Evolutionary conservation across 78 protist genomes (phyloP).

Genomic region (Chrysochromulina parva): DNA sequence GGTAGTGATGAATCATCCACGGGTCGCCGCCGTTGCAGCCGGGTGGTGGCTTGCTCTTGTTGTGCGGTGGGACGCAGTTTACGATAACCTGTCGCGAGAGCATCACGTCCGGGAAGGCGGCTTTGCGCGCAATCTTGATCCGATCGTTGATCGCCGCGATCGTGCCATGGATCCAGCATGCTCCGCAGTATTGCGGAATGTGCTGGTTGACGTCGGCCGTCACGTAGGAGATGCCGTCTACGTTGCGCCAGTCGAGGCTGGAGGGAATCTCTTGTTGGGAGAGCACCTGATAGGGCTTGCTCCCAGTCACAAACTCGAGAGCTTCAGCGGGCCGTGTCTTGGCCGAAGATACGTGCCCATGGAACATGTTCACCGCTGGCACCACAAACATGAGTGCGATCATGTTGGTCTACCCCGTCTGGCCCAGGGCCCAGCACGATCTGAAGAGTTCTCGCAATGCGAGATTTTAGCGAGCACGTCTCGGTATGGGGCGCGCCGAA

Average conservation of each 20-base stretch:
- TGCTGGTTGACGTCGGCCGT: background rate
- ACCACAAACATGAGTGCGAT: no score
- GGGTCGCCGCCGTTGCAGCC: slow-evolving; percentile 4
- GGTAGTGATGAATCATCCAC: background rate
- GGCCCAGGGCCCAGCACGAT: no score
- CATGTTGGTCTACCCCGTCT: no score
- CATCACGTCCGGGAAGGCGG: slow-evolving; percentile 50
- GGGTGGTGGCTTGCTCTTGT: slow-evolving; percentile 8
- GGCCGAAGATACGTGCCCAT: no score
- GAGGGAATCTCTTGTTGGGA: no score
- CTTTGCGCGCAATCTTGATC: slow-evolving; percentile 73
- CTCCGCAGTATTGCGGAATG: slow-evolving; percentile 26
- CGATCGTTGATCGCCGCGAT: slow-evolving; percentile 70
- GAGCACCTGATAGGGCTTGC: no score
- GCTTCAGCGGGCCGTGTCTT: no score
- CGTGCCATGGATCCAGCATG: slow-evolving; percentile 63
- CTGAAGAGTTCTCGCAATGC: no score
- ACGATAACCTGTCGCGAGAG: slow-evolving; percentile 72
- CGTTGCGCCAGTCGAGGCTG: background rate
- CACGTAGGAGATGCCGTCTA: background rate
- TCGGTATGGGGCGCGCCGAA: no score
- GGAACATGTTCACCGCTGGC: no score
- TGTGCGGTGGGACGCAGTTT: slow-evolving; percentile 65
- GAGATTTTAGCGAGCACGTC: no score
- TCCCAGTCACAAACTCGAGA: no score